Evolutionary conservation across 257 asterid genomes (phyloP).

Genomic region (Sherardia arvensis): DNA sequence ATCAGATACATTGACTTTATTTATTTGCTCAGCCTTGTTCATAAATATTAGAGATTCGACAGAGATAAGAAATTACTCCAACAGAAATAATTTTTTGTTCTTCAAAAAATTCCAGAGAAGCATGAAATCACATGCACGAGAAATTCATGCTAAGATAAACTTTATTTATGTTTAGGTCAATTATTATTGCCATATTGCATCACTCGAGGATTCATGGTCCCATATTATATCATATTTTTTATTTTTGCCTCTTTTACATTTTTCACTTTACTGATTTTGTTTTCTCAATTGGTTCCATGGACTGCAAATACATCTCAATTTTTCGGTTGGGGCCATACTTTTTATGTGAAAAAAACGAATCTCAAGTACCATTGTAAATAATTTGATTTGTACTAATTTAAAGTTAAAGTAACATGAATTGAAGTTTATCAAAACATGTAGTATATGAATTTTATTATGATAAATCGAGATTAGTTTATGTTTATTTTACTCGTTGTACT

Average conservation of each 20-base stretch:
- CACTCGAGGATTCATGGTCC: conserved; percentile 7
- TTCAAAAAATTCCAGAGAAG: conserved; percentile 3
- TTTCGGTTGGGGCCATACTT: neutral
- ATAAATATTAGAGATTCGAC: conserved; percentile 8
- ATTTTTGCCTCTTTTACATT: neutral
- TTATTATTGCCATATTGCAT: neutral
- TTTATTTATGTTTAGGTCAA: neutral
- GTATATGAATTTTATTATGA: too few relatives aligned
- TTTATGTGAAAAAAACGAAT: too few relatives aligned
- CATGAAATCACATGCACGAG: conserved; percentile 15
- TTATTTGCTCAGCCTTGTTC: neutral
- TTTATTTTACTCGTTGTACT: too few relatives aligned
- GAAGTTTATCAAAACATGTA: too few relatives aligned
- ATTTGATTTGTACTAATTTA: too few relatives aligned
- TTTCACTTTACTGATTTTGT: neutral
- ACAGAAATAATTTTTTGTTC: neutral
- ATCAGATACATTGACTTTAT: neutral
- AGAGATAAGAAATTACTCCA: neutral
- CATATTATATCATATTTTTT: neutral
- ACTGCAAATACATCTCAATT: neutral
- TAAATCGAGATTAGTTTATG: too few relatives aligned
- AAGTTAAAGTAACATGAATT: too few relatives aligned
- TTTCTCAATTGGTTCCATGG: neutral
- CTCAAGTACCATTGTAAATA: neutral
- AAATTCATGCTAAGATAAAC: conserved; percentile 4